Percentiles rank a stretch among this genome's conserved stretches.
These are phyloP conservation scores for Remersonia thermophila DNA, from an alignment of 2,329 filamentous ascomycete species.

Conservation along the genomic window DNA sequence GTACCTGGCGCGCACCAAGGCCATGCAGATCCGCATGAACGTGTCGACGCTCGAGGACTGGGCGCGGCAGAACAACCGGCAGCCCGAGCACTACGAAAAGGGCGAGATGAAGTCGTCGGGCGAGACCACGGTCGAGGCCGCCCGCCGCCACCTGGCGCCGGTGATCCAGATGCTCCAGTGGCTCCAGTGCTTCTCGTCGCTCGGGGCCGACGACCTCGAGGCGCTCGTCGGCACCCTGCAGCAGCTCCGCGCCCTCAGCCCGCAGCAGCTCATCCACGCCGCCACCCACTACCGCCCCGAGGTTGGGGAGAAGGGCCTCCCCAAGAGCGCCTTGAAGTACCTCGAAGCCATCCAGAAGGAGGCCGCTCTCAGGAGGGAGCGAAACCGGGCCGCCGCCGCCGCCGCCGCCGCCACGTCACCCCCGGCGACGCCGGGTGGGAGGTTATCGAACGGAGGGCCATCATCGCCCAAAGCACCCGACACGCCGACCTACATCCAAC, in stretches of 20 bases:
- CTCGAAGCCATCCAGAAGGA: conserved; percentile 70
- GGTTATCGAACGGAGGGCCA: conserved; percentile 5
- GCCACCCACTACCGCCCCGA: conserved; percentile 89
- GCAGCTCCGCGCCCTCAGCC: conserved; percentile 72
- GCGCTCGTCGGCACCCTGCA: conserved; percentile 79
- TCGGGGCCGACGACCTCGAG: conserved; percentile 74
- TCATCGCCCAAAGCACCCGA: conserved; percentile 26
- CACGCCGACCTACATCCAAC: conserved; percentile 1
- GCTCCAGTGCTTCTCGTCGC: conserved; percentile 93
- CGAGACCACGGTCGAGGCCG: conserved; percentile 75
- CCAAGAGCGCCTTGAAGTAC: conserved; percentile 81
- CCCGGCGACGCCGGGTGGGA: conserved; percentile 29
- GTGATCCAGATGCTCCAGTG: conserved; percentile 91
- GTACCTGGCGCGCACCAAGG: conserved; percentile 90
- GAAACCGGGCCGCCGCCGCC: conserved; percentile 36
- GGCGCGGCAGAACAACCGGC: conserved; percentile 84
- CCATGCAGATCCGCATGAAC: conserved; percentile 99
- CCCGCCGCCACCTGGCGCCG: conserved; percentile 73
- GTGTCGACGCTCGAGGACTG: conserved; percentile 91
- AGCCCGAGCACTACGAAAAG: conserved; percentile 90
- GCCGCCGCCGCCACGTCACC: conserved; percentile 30
- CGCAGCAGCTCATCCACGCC: conserved; percentile 81
- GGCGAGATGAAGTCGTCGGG: conserved; percentile 76
- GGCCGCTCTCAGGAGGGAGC: conserved; percentile 45
- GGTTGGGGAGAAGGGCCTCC: conserved; percentile 84